phyloP scores from a whole-genome alignment of 306 rosid species.

The Cucurbita moschata region DNA sequence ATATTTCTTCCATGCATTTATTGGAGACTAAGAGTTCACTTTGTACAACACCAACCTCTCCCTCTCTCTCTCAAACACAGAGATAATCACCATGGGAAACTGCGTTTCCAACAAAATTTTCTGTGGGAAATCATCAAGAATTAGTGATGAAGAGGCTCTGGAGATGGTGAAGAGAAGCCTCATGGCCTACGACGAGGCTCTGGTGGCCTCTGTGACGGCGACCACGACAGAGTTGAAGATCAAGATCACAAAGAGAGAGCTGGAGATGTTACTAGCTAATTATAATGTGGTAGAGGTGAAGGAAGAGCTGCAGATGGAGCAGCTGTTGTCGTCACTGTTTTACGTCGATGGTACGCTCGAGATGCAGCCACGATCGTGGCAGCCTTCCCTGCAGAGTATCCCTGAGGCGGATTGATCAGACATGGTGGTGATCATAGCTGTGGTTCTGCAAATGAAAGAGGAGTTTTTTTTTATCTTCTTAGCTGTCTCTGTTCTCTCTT shows the following conservation, averaged over 20 bases:
- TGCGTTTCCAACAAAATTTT: background rate
- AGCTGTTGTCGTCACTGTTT: background rate
- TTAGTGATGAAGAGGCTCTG: background rate
- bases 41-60: too few relatives aligned
- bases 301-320: background rate
- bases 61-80: background rate
- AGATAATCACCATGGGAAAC: background rate
- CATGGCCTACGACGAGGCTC: background rate
- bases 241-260: slow-evolving; percentile 1
- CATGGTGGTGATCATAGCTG: too few relatives aligned
- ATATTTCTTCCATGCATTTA: too few relatives aligned
- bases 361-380: background rate
- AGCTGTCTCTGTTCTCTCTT: too few relatives aligned
- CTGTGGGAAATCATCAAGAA: background rate
- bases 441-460: too few relatives aligned
- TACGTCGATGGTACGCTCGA: background rate
- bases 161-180: background rate
- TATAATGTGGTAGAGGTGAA: background rate
- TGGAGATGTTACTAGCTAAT: background rate
- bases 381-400: background rate
- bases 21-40: too few relatives aligned
- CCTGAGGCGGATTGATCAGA: background rate
- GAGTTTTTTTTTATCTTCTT: too few relatives aligned
- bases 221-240: background rate
- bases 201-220: too few relatives aligned